A percentile compares a stretch with the other conserved stretches of the same genome.
These are phyloP conservation scores for Sclerotinia sclerotiorum DNA, from an alignment of 2,329 filamentous ascomycete genomes.

Conservation along the genomic window DNA sequence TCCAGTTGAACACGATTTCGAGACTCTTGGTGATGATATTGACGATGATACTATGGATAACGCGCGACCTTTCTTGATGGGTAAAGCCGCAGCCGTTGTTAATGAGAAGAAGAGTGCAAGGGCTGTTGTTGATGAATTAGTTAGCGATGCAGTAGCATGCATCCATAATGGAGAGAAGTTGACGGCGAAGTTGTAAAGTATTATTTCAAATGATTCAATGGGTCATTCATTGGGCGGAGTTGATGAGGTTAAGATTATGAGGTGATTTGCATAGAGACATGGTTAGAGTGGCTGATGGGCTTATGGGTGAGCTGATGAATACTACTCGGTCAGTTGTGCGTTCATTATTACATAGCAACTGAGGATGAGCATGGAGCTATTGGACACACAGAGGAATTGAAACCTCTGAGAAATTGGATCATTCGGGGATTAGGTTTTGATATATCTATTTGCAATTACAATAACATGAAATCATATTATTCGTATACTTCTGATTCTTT, in stretches of 20 bases:
- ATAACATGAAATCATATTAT: not conserved
- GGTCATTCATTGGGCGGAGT: not conserved
- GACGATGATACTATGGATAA: conserved; percentile 86
- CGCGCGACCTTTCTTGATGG: conserved; percentile 90
- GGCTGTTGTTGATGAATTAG: conserved; percentile 91
- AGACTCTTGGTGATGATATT: conserved; percentile 70
- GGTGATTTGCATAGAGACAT: no score
- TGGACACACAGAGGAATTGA: not conserved
- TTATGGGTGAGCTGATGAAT: not conserved
- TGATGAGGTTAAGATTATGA: not conserved
- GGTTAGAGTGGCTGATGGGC: not conserved
- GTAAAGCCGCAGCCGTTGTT: conserved; percentile 90
- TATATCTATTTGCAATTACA: not conserved
- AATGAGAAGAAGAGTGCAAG: conserved; percentile 91
- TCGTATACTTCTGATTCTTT: not conserved
- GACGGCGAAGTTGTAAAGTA: conserved; percentile 64
- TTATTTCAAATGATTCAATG: not conserved
- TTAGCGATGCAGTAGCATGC: conserved; percentile 72
- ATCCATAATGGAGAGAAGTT: conserved; percentile 67
- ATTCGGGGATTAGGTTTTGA: not conserved
- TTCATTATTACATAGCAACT: not conserved
- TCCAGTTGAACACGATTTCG: conserved; percentile 91
- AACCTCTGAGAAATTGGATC: not conserved
- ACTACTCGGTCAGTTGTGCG: not conserved
- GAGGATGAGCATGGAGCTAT: not conserved